Conservation (phyloP, 106 monocot genomes). For the Allium sativum region DNA sequence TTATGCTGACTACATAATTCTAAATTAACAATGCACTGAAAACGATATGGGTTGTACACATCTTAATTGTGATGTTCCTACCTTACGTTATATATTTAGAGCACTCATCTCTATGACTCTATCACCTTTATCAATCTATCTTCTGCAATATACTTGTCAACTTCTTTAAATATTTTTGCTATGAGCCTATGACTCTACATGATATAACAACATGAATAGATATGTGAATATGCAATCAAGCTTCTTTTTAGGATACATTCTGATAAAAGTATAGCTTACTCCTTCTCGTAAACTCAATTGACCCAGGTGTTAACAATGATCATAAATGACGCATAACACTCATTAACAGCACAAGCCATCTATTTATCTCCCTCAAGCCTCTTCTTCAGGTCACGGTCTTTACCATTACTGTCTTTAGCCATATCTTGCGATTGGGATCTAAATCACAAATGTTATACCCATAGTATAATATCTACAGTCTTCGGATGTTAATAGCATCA, state of each 20-base stretch:
- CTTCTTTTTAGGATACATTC: not conserved
- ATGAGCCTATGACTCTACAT: slow-evolving; percentile 70
- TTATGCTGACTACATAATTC: too few relatives aligned
- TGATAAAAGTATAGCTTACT: slow-evolving; percentile 29
- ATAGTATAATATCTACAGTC: too few relatives aligned
- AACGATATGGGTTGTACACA: too few relatives aligned
- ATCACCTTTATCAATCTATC: slow-evolving; percentile 39
- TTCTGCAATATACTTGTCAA: slow-evolving; percentile 38
- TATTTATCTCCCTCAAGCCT: slow-evolving; percentile 42
- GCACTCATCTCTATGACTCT: slow-evolving; percentile 1
- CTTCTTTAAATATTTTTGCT: slow-evolving; percentile 42
- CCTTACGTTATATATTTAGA: too few relatives aligned
- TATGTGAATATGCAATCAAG: not conserved
- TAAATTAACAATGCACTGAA: too few relatives aligned
- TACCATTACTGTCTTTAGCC: slow-evolving; percentile 55
- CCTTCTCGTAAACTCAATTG: slow-evolving; percentile 34
- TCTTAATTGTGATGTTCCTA: too few relatives aligned
- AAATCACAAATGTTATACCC: not conserved
- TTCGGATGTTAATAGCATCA: too few relatives aligned
- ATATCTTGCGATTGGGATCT: slow-evolving; percentile 86
- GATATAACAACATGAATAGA: not conserved
- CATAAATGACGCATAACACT: slow-evolving; percentile 66
- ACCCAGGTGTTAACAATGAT: slow-evolving; percentile 45
- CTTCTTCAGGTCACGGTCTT: slow-evolving; percentile 52
- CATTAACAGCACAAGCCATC: slow-evolving; percentile 53